phyloP scores from a whole-genome alignment of 2,329 filamentous ascomycete species.

The Colletotrichum filicis region DNA sequence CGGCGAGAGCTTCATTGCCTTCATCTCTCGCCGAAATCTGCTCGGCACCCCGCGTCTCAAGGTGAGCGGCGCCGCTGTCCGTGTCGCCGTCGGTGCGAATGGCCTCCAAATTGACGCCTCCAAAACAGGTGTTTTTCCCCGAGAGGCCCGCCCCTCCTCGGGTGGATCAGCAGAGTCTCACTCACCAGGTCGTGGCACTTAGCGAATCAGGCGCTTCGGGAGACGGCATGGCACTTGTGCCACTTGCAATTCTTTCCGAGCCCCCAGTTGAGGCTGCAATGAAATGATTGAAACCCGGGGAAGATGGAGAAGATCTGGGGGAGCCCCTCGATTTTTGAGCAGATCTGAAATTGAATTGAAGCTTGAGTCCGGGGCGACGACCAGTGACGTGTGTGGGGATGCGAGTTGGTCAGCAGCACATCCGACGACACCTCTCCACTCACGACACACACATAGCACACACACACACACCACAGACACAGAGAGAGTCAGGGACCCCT shows the following conservation, averaged over 20 bases:
- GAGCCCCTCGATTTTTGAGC: conserved; percentile 35
- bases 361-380: conserved; percentile 11
- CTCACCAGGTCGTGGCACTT: conserved; percentile 37
- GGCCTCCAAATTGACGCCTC: conserved; percentile 15
- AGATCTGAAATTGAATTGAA: conserved; percentile 30
- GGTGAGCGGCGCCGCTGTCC: conserved; percentile 24
- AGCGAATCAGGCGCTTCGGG: conserved; percentile 37
- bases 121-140: conserved; percentile 32
- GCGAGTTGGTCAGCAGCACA: conserved; percentile 21
- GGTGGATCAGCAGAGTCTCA: conserved; percentile 30
- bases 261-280: conserved; percentile 20
- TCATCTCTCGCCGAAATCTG: neutral
- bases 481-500: neutral
- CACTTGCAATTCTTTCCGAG: conserved; percentile 33
- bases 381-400: conserved; percentile 32
- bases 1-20: neutral
- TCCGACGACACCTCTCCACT: conserved; percentile 26
- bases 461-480: neutral
- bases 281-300: conserved; percentile 33
- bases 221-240: conserved; percentile 31
- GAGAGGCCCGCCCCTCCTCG: conserved; percentile 11
- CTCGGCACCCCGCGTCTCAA: conserved; percentile 13
- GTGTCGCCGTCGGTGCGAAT: conserved; percentile 8
- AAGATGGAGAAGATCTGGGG: conserved; percentile 36
- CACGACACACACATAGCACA: neutral